Evolutionary conservation across 331 rosid species (phyloP), one percentile per base, ranked within the genome.

Genomic region (Arachis monticola): DNA sequence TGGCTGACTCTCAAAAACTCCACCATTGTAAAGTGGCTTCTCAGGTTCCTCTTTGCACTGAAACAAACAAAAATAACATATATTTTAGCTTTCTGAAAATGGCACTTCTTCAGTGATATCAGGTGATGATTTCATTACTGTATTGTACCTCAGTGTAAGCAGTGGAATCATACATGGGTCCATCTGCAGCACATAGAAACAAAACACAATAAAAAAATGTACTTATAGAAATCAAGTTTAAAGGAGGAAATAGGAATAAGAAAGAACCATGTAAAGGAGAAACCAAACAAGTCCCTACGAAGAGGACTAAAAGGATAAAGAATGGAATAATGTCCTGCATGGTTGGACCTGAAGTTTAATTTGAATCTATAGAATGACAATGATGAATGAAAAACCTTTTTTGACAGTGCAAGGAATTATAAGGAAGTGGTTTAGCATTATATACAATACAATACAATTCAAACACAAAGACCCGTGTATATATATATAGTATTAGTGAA

Each of bases 131-230:
- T 35, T 35, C 3, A 35, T 35, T 35, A 35, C 38, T 35, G 3
- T 35, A 64, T 22, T 56, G 10, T 10, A 66, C 97, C 97, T 93
- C 89, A 3, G 91, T 83, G 84, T 88, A 84, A 17, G 98, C 97
- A 31, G 98, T 87, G 68, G 76, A 83, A 55, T 93, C 98, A 70
- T 93, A 93, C 0, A 83, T 14, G 72, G 98, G 98, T 51, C 96
- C 98, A 80, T 89, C 98, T 93, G 92, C 83, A 80, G 11, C 51
- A 69, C 10, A 72, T n/a, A n/a, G 61, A 75, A 5, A 50, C 72
- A 69, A 22, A 31, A 65, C 6, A 5, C 14, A 53, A 13, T 53
- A 12, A n/a, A 5, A 53, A 58, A 51, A 1, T 11, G 12, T 3
- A 45, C 35, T n/a, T 6, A 48, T n/a, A 2, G 56, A 12, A 32